Base-by-base conservation (phyloP, 2,329 filamentous ascomycete genomes). In the Didymella lethalis region DNA sequence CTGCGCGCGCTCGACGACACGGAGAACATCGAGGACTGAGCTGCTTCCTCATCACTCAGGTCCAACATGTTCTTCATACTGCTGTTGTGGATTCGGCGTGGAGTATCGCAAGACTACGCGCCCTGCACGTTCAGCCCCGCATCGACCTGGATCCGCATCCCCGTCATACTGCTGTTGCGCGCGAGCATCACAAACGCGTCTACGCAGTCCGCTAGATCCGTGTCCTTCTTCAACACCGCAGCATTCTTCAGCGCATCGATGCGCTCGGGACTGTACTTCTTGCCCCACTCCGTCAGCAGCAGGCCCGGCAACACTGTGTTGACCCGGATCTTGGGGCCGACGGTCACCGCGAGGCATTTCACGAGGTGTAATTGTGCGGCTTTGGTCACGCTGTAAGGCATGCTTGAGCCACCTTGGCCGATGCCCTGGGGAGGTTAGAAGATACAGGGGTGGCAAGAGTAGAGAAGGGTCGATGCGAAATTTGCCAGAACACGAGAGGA, bases 341-440 rank as follows among this genome's bases (percentile, higher is more conserved):
- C 85, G 4, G 84, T 87, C 54, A 80, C 77, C 2, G 87, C 88
- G 16, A 90, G 78, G 64, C 86, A 87, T 66, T 87, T 88, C 78
- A 89, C 87, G 49, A 90, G 75, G 71, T 90, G 88, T 58, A 90
- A 67, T 58, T 85, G 85, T 6, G 91, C 91, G 1, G 91, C 90
- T 74, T 95, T 95, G 36, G 90, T 90, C 18, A 93, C 88, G 0
- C 87, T 82, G 70, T 95, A 95, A 3, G 91, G 86, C 88, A 88
- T 84, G 41, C 82, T 84, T 64, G 83, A 85, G 4, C 86, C 86
- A 51, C 71, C 73, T 50, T 84, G 74, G n/a, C 78, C 71, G 59
- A 83, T 65, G 45, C 82, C 82, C 82, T 84, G 18, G 34, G 46
- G 23, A 34, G 29, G 38, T 65, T 31, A 59, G 49, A 16, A 26